Evolutionary conservation across 352 stramenopile species (phyloP).

Genomic region (Aphanomyces euteiches): DNA sequence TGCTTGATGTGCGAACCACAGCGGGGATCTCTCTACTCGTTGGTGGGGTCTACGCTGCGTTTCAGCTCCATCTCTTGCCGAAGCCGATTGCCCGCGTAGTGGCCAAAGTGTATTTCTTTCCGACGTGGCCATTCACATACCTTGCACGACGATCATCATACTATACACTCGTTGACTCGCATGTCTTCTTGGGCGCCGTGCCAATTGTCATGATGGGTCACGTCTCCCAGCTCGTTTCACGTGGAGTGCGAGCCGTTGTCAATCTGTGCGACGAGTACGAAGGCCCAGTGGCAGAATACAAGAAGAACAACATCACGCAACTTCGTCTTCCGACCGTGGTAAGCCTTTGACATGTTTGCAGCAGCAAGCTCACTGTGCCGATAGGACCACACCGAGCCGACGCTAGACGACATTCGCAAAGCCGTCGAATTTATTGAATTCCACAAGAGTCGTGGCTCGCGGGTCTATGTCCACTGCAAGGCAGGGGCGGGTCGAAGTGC

Average conservation of each 20-base stretch:
- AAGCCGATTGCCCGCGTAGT: constrained; percentile 67
- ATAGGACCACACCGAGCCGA: constrained; percentile 80
- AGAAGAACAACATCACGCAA: constrained; percentile 82
- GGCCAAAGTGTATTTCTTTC: constrained; percentile 87
- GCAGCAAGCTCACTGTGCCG: background rate
- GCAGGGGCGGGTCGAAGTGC: constrained; percentile 92
- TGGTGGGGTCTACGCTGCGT: constrained; percentile 71
- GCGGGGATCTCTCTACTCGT: constrained; percentile 9
- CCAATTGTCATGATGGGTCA: constrained; percentile 88
- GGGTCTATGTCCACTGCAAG: constrained; percentile 97
- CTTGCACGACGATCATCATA: constrained; percentile 83
- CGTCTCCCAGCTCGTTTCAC: constrained; percentile 71
- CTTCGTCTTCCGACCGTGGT: constrained; percentile 88
- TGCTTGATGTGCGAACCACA: background rate
- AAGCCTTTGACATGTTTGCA: constrained; percentile 37
- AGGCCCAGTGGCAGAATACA: constrained; percentile 85
- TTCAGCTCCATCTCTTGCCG: constrained; percentile 89
- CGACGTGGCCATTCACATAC: constrained; percentile 91
- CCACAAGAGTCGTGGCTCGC: constrained; percentile 73
- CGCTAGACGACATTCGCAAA: constrained; percentile 54
- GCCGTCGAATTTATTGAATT: constrained; percentile 88
- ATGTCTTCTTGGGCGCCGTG: constrained; percentile 88
- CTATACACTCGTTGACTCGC: constrained; percentile 88
- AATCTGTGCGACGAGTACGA: constrained; percentile 96
- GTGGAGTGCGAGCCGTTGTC: constrained; percentile 86